Base-by-base conservation (phyloP, 768 basidiomycete genomes). In the Mycena chlorophos region DNA sequence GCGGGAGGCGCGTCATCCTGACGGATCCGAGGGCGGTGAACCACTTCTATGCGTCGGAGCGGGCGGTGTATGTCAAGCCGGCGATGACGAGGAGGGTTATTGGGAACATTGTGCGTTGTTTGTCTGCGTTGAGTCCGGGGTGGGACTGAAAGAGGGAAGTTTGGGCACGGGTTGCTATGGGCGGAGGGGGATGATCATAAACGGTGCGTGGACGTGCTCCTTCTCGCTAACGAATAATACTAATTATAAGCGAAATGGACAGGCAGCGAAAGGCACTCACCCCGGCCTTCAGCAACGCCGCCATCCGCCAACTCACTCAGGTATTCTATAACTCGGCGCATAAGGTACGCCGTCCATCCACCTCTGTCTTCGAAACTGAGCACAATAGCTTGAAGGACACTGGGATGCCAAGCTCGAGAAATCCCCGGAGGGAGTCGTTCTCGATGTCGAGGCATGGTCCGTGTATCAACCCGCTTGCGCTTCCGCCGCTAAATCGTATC, bases 301-400 rank as follows among this genome's bases (percentile, higher is more conserved):
- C 77, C 0, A 71, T 78, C 48, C 70, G 75, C 3, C 64, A 67
- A 29, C 52, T 77, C 4, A 71, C 72, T 0, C 34, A 69, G 0
- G 68, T 77, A 0, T 78, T 77, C 52, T 79, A 71, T 42, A 73
- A 76, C 39, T 76, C 74, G 0, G 75, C 66, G 1, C 71, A 78
- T 64, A 75, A 75, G 67, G 76, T 77, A 43, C 38, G 45, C 23
- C 19, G 5, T n/a, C 30, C 51, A 25, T 43, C 20, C 17, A 2
- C 26, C 23, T 6, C 38, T 8, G n/a, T 22, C 31, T 12, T n/a
- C 10, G 25, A 8, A 12, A 17, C 16, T 19, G 31, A 25, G n/a
- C 30, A 2, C 25, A 4, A 31, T 12, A 61, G 62, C 50, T 62
- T 4, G 58, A 63, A 27, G 28, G n/a, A 5, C 17, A 42, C 26